These are phyloP conservation scores for Pestalotiopsis sp. DNA, from an alignment of 2,329 filamentous ascomycete genomes.

Conservation along the genomic window DNA sequence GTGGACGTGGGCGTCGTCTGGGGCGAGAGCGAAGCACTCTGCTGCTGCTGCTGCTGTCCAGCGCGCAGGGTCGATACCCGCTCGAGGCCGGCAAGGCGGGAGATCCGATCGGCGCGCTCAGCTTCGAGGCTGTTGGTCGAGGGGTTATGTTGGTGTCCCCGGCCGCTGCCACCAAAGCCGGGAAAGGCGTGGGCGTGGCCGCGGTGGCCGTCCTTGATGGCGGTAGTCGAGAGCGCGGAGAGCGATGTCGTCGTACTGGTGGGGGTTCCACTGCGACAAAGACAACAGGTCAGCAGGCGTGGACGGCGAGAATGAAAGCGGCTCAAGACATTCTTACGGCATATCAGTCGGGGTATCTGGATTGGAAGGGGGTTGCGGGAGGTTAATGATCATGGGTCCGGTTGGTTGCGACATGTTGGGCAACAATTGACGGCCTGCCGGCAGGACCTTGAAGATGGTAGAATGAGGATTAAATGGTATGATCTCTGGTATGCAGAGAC, in stretches of 20 bases:
- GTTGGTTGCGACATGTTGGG: conserved; percentile 34
- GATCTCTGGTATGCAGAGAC: no score
- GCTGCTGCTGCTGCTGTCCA: conserved; percentile 36
- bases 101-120: conserved; percentile 93
- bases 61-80: conserved; percentile 77
- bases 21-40: conserved; percentile 41
- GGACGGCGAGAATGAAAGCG: background rate
- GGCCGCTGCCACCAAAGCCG: conserved; percentile 47
- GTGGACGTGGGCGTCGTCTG: conserved; percentile 56
- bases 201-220: conserved; percentile 94
- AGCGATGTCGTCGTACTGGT: conserved; percentile 92
- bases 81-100: conserved; percentile 88
- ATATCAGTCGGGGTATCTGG: conserved; percentile 87
- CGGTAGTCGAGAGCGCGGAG: conserved; percentile 87
- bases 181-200: conserved; percentile 71
- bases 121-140: conserved; percentile 81
- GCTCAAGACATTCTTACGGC: conserved; percentile 64
- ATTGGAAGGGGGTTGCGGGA: conserved; percentile 80
- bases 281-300: conserved; percentile 21
- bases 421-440: background rate
- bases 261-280: conserved; percentile 74
- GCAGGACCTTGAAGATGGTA: background rate
- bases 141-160: conserved; percentile 59
- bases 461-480: background rate
- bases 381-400: conserved; percentile 75